Conservation (phyloP, 129 eudicot species). For the Solidago caesia region DNA sequence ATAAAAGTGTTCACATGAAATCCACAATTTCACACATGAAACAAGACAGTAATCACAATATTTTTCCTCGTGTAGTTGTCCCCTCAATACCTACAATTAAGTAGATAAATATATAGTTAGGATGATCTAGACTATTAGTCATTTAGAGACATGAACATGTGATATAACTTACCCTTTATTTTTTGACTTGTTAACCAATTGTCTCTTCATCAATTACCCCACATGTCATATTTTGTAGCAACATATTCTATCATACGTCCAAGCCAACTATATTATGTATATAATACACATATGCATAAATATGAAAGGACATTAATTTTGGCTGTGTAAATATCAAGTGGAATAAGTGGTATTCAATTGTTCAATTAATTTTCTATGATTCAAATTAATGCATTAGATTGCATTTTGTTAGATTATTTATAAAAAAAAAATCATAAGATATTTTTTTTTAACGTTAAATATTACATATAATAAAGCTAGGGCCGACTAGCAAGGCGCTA, state of each 20-base stretch:
- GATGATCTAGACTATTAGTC: neutral
- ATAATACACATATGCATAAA: neutral
- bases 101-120: neutral
- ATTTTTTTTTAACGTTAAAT: no score
- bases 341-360: neutral
- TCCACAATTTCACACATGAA: neutral
- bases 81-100: conserved; percentile 14
- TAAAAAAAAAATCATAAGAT: no score
- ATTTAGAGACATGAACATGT: conserved; percentile 28
- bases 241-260: conserved; percentile 8
- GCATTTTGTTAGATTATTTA: neutral
- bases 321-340: conserved; percentile 1
- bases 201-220: conserved; percentile 23
- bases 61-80: conserved; percentile 20
- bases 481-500: no score
- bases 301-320: conserved; percentile 21
- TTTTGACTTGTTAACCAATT: conserved; percentile 22
- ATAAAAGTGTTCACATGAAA: neutral
- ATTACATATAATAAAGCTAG: no score
- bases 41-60: conserved; percentile 8
- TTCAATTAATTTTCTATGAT: neutral
- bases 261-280: neutral
- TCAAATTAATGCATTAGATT: neutral
- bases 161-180: conserved; percentile 9
- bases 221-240: conserved; percentile 16